Percentiles rank a stretch among this genome's conserved stretches.
phyloP scores from a whole-genome alignment of 208 protist species.

The Naegleria fowleri region DNA sequence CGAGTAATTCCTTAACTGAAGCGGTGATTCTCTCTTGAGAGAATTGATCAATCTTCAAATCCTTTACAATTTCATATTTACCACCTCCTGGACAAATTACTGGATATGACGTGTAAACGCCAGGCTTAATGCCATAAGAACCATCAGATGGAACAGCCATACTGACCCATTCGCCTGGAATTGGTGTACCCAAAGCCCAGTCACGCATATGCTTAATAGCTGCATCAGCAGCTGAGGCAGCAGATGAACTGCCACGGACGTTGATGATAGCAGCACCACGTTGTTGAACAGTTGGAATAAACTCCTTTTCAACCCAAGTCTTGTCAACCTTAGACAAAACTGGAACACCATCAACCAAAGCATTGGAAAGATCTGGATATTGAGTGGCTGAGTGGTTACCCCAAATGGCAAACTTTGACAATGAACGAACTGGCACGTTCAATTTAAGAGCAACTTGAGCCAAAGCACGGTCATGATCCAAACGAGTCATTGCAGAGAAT shows the following conservation, averaged over 20 bases:
- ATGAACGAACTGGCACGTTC: slow-evolving; percentile 54
- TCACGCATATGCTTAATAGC: slow-evolving; percentile 23
- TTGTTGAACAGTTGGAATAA: slow-evolving; percentile 74
- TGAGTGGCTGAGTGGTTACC: slow-evolving; percentile 90
- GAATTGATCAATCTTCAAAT: slow-evolving; percentile 46
- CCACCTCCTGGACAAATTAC: slow-evolving; percentile 65
- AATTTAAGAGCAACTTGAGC: slow-evolving; percentile 67
- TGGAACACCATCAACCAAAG: slow-evolving; percentile 56
- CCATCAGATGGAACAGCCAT: slow-evolving; percentile 83
- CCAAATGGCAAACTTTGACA: slow-evolving; percentile 86
- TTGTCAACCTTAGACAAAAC: slow-evolving; percentile 58
- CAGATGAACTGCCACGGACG: slow-evolving; percentile 70
- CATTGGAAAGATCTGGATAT: slow-evolving; percentile 67
- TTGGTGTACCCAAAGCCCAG: slow-evolving; percentile 1
- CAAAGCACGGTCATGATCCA: slow-evolving; percentile 90
- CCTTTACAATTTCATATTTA: slow-evolving; percentile 72
- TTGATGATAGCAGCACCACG: slow-evolving; percentile 85
- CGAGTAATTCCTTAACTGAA: slow-evolving; percentile 43
- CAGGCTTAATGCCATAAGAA: slow-evolving; percentile 75
- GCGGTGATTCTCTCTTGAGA: slow-evolving; percentile 32
- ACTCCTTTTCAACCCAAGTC: slow-evolving; percentile 59
- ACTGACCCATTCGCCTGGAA: slow-evolving; percentile 52
- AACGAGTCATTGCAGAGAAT: slow-evolving; percentile 88
- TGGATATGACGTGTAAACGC: slow-evolving; percentile 86
- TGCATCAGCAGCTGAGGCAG: slow-evolving; percentile 76